Evolutionary conservation across 2,329 filamentous ascomycete genomes (phyloP).

Genomic region (Penicillium paneum): DNA sequence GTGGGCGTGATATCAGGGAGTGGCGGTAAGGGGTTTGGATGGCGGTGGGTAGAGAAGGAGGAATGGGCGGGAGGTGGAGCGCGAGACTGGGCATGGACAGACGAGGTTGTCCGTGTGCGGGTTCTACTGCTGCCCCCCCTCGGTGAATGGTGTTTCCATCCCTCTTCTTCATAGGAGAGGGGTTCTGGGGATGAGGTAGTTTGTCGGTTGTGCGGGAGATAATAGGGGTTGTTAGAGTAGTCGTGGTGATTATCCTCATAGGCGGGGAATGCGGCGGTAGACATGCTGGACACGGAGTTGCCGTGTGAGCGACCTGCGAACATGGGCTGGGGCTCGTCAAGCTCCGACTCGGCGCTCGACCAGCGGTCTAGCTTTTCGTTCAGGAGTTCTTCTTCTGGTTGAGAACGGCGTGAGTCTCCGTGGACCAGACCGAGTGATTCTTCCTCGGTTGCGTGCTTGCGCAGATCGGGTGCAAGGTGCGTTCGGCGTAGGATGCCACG

Average conservation of each 20-base stretch:
- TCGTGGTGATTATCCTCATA: slow-evolving; percentile 29
- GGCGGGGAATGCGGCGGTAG: slow-evolving; percentile 26
- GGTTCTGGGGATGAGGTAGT: slow-evolving; percentile 14
- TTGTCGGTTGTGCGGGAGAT: slow-evolving; percentile 18
- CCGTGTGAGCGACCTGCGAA: slow-evolving; percentile 18
- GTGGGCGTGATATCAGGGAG: slow-evolving; percentile 30
- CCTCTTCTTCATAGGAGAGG: slow-evolving; percentile 11
- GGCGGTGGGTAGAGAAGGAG: slow-evolving; percentile 25
- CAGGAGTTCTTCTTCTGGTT: slow-evolving; percentile 23
- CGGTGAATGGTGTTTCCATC: slow-evolving; percentile 13
- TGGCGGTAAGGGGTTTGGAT: slow-evolving; percentile 33
- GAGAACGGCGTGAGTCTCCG: slow-evolving; percentile 53
- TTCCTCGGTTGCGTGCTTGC: slow-evolving; percentile 68
- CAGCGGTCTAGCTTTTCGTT: slow-evolving; percentile 33
- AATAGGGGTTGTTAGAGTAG: slow-evolving; percentile 25
- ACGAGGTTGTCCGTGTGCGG: slow-evolving; percentile 22
- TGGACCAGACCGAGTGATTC: slow-evolving; percentile 80
- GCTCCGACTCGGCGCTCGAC: slow-evolving; percentile 21
- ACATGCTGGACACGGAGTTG: slow-evolving; percentile 25
- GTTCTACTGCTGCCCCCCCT: background rate
- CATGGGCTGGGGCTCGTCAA: slow-evolving; percentile 21
- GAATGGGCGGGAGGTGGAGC: slow-evolving; percentile 22
- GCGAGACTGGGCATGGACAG: slow-evolving; percentile 11
- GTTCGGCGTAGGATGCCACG: slow-evolving; percentile 44
- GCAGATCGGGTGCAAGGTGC: slow-evolving; percentile 21